Evolutionary conservation across 2,329 filamentous ascomycete genomes (phyloP).

Genomic region (Pseudocercospora fijiensis): DNA sequence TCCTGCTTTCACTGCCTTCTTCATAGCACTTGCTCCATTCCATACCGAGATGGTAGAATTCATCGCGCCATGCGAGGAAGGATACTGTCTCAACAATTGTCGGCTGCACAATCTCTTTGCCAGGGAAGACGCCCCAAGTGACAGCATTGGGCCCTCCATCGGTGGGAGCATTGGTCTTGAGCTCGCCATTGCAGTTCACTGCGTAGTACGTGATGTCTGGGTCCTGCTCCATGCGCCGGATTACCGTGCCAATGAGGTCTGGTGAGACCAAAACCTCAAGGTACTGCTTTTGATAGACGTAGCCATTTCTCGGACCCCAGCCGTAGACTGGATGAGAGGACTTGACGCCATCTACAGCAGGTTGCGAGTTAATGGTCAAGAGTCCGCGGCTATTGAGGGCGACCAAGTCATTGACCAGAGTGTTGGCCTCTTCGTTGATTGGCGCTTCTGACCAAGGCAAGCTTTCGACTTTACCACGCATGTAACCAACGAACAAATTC

Average conservation of each 20-base stretch:
- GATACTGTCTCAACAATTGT: constrained; percentile 98
- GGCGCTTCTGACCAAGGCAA: constrained; percentile 93
- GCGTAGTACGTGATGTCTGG: constrained; percentile 91
- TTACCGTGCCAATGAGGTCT: constrained; percentile 71
- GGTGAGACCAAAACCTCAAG: constrained; percentile 87
- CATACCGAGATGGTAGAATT: constrained; percentile 86
- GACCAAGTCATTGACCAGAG: constrained; percentile 74
- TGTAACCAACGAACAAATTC: constrained; percentile 78
- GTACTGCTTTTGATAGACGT: constrained; percentile 98
- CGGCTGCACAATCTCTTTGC: constrained; percentile 98
- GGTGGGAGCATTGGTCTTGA: constrained; percentile 79
- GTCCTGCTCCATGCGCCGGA: constrained; percentile 72
- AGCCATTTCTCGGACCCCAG: constrained; percentile 93
- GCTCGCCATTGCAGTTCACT: constrained; percentile 76
- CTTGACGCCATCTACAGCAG: constrained; percentile 85
- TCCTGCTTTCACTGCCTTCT: constrained; percentile 70
- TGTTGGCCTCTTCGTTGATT: constrained; percentile 77
- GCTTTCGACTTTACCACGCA: constrained; percentile 74
- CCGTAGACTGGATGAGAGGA: constrained; percentile 84
- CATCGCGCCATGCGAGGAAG: constrained; percentile 98
- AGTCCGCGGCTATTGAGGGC: constrained; percentile 82
- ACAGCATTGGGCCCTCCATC: constrained; percentile 90
- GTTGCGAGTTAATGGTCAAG: constrained; percentile 96
- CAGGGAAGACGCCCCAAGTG: constrained; percentile 98
- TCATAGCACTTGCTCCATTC: constrained; percentile 95